A percentile compares a stretch with the other conserved stretches of the same genome.
These are phyloP conservation scores for Ostreobium quekettii DNA, from an alignment of 139 green algal genomes.

Conservation along the genomic window DNA sequence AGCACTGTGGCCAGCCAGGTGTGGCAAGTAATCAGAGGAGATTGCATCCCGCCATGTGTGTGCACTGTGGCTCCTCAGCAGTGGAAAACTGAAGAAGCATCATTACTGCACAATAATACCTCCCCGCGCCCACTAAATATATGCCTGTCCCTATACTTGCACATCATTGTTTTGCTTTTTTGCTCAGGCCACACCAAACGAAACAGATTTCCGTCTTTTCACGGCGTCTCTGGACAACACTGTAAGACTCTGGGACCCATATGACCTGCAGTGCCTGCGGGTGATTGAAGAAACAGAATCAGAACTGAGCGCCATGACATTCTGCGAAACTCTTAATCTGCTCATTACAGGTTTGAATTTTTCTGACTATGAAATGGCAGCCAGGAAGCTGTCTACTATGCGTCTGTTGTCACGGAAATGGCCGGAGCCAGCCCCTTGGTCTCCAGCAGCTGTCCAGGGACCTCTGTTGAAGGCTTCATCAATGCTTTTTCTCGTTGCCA, in stretches of 20 bases:
- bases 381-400: neutral
- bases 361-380: neutral
- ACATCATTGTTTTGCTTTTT: too few species aligned
- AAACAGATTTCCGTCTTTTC: conserved; percentile 36
- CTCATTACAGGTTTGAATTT: conserved; percentile 37
- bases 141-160: too few species aligned
- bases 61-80: too few species aligned
- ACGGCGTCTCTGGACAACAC: conserved; percentile 27
- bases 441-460: too few species aligned
- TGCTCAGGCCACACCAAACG: too few species aligned
- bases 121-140: too few species aligned
- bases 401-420: neutral
- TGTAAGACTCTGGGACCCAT: conserved; percentile 52
- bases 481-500: conserved; percentile 17
- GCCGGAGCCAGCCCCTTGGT: neutral
- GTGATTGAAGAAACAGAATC: conserved; percentile 32
- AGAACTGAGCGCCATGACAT: conserved; percentile 49
- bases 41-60: too few species aligned
- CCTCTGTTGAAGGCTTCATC: too few species aligned
- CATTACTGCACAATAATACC: too few species aligned
- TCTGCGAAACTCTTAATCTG: conserved; percentile 41
- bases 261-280: conserved; percentile 49
- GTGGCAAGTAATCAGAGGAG: too few species aligned
- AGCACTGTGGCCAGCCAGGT: too few species aligned
- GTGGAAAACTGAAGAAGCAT: too few species aligned